Evolutionary conservation across 441 rosid species (phyloP).

Genomic region (Croton setiger): DNA sequence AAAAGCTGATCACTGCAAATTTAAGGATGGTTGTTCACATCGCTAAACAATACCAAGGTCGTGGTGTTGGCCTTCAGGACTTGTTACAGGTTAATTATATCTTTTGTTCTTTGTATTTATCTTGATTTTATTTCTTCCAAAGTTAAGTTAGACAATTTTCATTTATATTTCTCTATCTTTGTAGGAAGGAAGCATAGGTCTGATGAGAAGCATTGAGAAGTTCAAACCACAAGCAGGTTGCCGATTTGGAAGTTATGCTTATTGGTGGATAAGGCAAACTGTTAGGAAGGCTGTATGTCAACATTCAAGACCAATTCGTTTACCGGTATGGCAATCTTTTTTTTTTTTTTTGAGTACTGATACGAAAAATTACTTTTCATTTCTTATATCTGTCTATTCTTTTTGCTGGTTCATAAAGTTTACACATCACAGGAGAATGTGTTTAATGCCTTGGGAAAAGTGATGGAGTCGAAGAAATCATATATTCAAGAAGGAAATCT

Average conservation of each 20-base stretch:
- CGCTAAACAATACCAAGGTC: constrained; percentile 74
- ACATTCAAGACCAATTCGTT: constrained; percentile 70
- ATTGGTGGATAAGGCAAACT: constrained; percentile 88
- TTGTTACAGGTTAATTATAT: constrained; percentile 57
- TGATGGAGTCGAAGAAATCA: constrained; percentile 61
- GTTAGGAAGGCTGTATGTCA: constrained; percentile 69
- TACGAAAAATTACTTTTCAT: constrained; percentile 3
- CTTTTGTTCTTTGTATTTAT: not conserved
- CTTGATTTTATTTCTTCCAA: constrained; percentile 1
- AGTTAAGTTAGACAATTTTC: not conserved
- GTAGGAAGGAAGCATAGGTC: constrained; percentile 90
- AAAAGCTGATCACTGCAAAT: constrained; percentile 66
- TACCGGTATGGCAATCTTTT: constrained; percentile 53
- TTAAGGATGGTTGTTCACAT: constrained; percentile 77
- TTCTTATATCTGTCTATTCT: not conserved
- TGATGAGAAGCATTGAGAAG: constrained; percentile 82
- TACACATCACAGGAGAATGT: constrained; percentile 54
- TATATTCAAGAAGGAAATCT: constrained; percentile 56
- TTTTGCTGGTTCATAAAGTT: not conserved
- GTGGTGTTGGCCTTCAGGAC: constrained; percentile 77
- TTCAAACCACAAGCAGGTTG: constrained; percentile 82
- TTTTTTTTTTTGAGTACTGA: not conserved
- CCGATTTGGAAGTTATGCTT: constrained; percentile 81
- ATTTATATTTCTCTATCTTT: constrained; percentile 6
- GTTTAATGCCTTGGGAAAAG: constrained; percentile 53